Evolutionary conservation across 1,139 yeast species (phyloP).

Genomic region (Debaryomyces sp.): DNA sequence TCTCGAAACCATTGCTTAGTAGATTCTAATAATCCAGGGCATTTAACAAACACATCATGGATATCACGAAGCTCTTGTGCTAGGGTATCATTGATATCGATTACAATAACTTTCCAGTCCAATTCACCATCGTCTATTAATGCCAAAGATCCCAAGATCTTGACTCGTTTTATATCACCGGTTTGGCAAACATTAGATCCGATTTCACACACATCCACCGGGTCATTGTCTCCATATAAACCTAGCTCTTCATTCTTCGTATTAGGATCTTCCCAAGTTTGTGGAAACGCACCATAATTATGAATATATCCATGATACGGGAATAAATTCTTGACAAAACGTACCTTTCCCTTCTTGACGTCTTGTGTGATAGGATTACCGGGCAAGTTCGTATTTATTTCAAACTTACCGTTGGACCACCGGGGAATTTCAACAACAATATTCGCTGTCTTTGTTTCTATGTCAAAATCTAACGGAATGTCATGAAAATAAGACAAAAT

Average conservation of each 20-base stretch:
- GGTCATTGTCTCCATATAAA: slow-evolving; percentile 86
- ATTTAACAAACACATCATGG: slow-evolving; percentile 70
- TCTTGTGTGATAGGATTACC: slow-evolving; percentile 89
- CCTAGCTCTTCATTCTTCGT: slow-evolving; percentile 63
- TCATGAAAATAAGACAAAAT: slow-evolving; percentile 80
- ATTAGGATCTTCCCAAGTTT: slow-evolving; percentile 95
- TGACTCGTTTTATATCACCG: slow-evolving; percentile 81
- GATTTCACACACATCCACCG: slow-evolving; percentile 87
- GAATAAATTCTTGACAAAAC: slow-evolving; percentile 85
- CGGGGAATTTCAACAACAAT: slow-evolving; percentile 91
- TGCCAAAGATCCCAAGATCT: slow-evolving; percentile 85
- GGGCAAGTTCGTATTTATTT: slow-evolving; percentile 64
- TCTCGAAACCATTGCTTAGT: slow-evolving; percentile 91
- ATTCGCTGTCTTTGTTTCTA: slow-evolving; percentile 67
- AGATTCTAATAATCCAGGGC: slow-evolving; percentile 81
- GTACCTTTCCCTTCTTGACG: slow-evolving; percentile 77
- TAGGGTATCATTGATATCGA: slow-evolving; percentile 74
- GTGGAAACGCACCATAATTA: slow-evolving; percentile 98
- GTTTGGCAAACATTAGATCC: slow-evolving; percentile 72
- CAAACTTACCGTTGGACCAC: slow-evolving; percentile 90
- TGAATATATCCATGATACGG: slow-evolving; percentile 92
- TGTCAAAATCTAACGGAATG: slow-evolving; percentile 68
- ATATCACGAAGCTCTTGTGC: slow-evolving; percentile 73
- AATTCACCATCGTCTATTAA: slow-evolving; percentile 90
- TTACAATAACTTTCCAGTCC: slow-evolving; percentile 89